These are phyloP conservation scores for Pyropia yezoensis DNA, from an alignment of 23 red algal species.

Conservation along the genomic window DNA sequence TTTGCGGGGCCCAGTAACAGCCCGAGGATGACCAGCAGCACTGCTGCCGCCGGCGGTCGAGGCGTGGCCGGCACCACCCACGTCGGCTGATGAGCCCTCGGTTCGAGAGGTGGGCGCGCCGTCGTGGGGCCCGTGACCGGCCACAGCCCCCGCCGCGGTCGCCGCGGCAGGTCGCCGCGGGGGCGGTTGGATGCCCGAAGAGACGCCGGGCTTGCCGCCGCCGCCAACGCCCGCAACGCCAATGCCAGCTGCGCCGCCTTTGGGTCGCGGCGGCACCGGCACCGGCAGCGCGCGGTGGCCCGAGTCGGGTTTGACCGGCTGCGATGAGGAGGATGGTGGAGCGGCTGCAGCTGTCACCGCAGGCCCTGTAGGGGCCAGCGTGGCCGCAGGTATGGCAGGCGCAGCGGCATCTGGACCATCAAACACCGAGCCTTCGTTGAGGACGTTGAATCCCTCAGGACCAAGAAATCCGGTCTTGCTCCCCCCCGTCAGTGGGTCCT, in stretches of 20 bases:
- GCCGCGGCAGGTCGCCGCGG: no score
- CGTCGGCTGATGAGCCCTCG: no score
- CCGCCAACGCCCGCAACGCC: no score
- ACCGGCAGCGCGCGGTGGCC: conserved; percentile 2
- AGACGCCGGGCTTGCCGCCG: no score
- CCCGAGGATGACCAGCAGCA: neutral
- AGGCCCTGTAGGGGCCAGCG: neutral
- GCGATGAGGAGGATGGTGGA: conserved; percentile 17
- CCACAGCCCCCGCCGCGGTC: no score
- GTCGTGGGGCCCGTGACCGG: no score
- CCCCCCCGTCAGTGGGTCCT: conserved; percentile 46
- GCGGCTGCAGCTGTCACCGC: conserved; percentile 6
- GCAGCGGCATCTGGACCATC: neutral
- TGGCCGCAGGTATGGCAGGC: neutral
- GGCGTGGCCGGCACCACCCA: no score
- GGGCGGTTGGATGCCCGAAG: no score
- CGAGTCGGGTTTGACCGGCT: neutral
- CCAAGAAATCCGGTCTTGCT: conserved; percentile 37
- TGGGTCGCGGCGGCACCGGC: conserved; percentile 12
- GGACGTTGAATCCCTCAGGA: conserved; percentile 51
- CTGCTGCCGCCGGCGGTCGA: no score
- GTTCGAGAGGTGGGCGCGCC: no score
- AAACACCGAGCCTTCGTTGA: neutral
- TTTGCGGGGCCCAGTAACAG: neutral
- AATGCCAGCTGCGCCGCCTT: neutral